Base-by-base conservation (phyloP, 805 yeast genomes). In the Wickerhamomyces ciferrii region DNA sequence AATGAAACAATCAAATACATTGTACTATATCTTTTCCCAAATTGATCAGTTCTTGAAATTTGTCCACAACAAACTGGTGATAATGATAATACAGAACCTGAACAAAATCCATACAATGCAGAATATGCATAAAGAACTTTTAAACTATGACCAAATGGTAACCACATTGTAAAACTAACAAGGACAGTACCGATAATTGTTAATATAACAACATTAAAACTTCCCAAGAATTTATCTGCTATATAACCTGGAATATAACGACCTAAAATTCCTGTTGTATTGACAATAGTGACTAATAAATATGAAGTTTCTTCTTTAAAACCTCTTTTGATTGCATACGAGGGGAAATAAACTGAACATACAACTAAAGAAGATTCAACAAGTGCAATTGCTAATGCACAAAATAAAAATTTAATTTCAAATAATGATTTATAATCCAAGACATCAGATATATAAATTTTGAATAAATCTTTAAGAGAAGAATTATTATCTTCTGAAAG, bases 31-130 rank as follows among this genome's bases (percentile, higher is more conserved):
- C 78, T 67, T 50, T 71, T 70, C 15, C 81, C 81, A 56, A 75
- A 76, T 50, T 68, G 71, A 38, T 70, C 70, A 2, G 74, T 69
- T 41, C 73, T 71, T 17, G 82, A 75, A 31, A 79, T 75, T 43
- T 76, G 79, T 1, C 79, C 81, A 29, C 78, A 66, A 52, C 83
- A 76, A 5, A 75, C 77, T 2, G 84, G 83, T 19, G 78, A 72
- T 43, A 79, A 55, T 10, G 83, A 71, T 43, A 79, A 61, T 3
- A 77, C 73, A 1, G 82, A 71, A 9, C 81, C 75, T 15, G 80
- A 68, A 39, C 72, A 62, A 38, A 79, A 70, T 1, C 84, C 84
- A 57, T 71, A 78, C 13, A 74, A 51, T 4, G 62, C 62, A 1
- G 76, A 60, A 48, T 76, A 78, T 3, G 69, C 71, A 59, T 66